Percentiles rank a stretch among this genome's conserved stretches.
Conservation (phyloP, 106 monocot species). For the Dendrobium catenatum region DNA sequence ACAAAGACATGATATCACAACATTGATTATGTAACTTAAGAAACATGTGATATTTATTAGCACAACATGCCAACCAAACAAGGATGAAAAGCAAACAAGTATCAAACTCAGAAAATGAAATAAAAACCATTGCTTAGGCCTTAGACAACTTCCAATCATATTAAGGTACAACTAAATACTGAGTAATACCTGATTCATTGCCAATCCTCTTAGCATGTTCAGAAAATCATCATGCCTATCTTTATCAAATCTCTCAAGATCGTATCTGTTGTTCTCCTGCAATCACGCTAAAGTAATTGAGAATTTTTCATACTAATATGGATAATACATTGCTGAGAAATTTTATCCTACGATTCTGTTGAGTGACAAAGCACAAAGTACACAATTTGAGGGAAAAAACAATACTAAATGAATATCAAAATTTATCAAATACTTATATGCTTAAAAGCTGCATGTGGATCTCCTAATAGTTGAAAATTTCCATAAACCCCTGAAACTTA, state of each 20-base stretch:
- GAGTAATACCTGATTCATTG: constrained; percentile 62
- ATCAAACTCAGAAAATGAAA: not conserved
- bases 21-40: not conserved
- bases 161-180: not conserved
- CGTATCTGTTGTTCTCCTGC: constrained; percentile 76
- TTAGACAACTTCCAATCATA: not conserved
- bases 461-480: not conserved
- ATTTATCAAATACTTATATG: not conserved
- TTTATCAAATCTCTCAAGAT: constrained; percentile 65
- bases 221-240: constrained; percentile 65
- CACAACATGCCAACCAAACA: not conserved
- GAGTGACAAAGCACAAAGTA: not conserved
- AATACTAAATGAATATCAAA: not conserved
- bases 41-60: not conserved
- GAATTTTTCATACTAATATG: not conserved
- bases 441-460: not conserved
- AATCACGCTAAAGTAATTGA: not conserved
- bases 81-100: not conserved
- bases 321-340: not conserved
- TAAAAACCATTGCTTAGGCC: not conserved
- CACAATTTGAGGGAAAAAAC: not conserved
- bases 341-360: not conserved
- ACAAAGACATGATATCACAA: not conserved
- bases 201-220: constrained; percentile 77
- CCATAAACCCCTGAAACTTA: not conserved